Evolutionary conservation across 345 rosid genomes (phyloP).

Genomic region (Citrus australasica): DNA sequence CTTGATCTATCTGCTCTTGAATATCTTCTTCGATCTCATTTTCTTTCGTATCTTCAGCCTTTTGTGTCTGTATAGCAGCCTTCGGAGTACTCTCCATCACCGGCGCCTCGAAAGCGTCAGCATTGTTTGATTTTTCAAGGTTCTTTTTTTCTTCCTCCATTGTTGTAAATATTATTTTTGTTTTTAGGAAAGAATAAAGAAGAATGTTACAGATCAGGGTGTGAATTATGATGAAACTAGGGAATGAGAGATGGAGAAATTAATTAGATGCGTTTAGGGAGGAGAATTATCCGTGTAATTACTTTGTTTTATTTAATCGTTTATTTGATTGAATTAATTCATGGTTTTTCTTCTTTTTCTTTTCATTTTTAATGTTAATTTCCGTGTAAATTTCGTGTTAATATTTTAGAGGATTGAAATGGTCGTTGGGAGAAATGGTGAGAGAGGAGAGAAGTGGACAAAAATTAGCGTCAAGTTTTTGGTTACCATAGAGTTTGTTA

Average conservation of each 20-base stretch:
- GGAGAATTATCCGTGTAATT: conserved; percentile 12
- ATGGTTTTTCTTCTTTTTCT: not conserved
- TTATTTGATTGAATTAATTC: not conserved
- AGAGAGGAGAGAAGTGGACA: not conserved
- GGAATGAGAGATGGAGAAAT: not conserved
- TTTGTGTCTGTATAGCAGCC: not conserved
- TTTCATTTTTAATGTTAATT: not conserved
- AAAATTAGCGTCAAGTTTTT: not conserved
- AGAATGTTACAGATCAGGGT: too few relatives aligned
- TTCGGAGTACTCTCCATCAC: not conserved
- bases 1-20: too few relatives aligned
- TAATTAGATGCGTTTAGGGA: conserved; percentile 6
- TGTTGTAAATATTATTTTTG: not conserved
- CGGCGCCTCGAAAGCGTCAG: not conserved
- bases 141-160: conserved; percentile 16
- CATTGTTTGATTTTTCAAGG: not conserved
- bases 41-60: not conserved
- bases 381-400: not conserved
- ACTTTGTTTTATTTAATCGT: not conserved
- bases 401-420: conserved; percentile 10
- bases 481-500: not conserved
- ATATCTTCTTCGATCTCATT: not conserved
- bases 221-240: not conserved
- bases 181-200: not conserved
- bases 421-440: conserved; percentile 8